Percentiles rank a stretch among this genome's conserved stretches.
Evolutionary conservation across 768 basidiomycete species (phyloP).

Genomic region (Leccinum variicolor): DNA sequence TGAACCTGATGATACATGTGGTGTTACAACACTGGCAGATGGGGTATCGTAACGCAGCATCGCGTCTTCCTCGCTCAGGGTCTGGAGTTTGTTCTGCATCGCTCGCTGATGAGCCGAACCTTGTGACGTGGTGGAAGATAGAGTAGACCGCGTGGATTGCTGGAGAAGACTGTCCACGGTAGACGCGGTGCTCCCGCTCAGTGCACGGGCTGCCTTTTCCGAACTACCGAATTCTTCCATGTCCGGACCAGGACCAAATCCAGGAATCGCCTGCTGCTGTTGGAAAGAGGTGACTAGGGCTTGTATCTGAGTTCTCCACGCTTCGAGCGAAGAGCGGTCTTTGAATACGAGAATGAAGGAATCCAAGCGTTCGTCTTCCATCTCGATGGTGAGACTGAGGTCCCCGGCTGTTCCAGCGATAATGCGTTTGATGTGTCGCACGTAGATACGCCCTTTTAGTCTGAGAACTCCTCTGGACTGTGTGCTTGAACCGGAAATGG

Average conservation of each 20-base stretch:
- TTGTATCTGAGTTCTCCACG: constrained; percentile 85
- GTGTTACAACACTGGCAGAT: constrained; percentile 55
- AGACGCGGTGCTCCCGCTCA: constrained; percentile 67
- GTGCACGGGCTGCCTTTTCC: constrained; percentile 72
- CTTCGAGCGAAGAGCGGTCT: constrained; percentile 82
- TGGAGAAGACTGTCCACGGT: constrained; percentile 65
- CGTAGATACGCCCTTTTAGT: constrained; percentile 93
- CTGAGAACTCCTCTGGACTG: constrained; percentile 68
- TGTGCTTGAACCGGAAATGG: constrained; percentile 29
- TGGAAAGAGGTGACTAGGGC: constrained; percentile 72
- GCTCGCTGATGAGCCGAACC: constrained; percentile 44
- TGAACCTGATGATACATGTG: constrained; percentile 69
- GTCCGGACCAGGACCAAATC: constrained; percentile 41
- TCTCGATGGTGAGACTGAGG: constrained; percentile 92
- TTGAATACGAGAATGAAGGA: constrained; percentile 96
- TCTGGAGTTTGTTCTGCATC: constrained; percentile 48
- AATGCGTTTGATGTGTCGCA: constrained; percentile 90
- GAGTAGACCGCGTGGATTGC: constrained; percentile 61
- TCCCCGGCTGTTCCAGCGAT: constrained; percentile 79
- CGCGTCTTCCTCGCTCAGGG: constrained; percentile 73
- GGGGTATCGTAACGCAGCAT: constrained; percentile 52
- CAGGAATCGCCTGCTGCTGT: constrained; percentile 42
- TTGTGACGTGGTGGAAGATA: constrained; percentile 74
- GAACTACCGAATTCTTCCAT: constrained; percentile 79
- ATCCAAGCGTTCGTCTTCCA: constrained; percentile 93